Base-by-base conservation (phyloP, 805 yeast genomes). In the Candida dajiaensis region DNA sequence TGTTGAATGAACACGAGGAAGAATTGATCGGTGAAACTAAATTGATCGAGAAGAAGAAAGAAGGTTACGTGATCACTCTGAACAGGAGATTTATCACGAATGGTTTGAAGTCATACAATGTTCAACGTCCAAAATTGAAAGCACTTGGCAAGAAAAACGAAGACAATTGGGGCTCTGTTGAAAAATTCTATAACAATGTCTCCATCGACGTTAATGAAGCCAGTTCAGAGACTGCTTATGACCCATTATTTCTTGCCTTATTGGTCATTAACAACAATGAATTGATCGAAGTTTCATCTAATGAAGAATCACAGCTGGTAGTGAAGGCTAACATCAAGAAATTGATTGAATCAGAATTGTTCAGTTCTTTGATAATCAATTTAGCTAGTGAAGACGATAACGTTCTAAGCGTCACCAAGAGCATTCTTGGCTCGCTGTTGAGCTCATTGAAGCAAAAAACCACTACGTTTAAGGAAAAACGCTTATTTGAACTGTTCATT, bases 171-270 rank as follows among this genome's bases (percentile, higher is more conserved):
- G 37, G 43, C 18, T 48, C 49, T 16, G 59, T 69, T 49, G 53
- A 59, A n/a, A 38, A 53, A 2, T 67, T 69, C 45, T 65, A 65
- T 47, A 38, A 58, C 0, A 47, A 52, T 13, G 59, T 59, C 21
- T 41, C 46, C 20, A 42, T 53, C 12, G 31, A 43, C 28, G 48
- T 53, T 18, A 47, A 55, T 15, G 57, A 62, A 31, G 45, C 67
- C 40, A 50, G 52, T 9, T 50, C 62, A 1, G 18, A 47, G 16
- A 60, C 69, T 0, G 52, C 67, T 7, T 86, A 89, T 62, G 92
- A 88, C 58, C 74, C 81, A n/a, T 81, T 83, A 57, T 87, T 89
- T 56, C 55, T 89, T 33, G 61, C 87, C 50, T 67, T 84, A 45
- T 58, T 82, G 49, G 64, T 83, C 5, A 60, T 84, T 33, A 83